phyloP scores from a whole-genome alignment of 2,329 filamentous ascomycete genomes.

The Venturia effusa region DNA sequence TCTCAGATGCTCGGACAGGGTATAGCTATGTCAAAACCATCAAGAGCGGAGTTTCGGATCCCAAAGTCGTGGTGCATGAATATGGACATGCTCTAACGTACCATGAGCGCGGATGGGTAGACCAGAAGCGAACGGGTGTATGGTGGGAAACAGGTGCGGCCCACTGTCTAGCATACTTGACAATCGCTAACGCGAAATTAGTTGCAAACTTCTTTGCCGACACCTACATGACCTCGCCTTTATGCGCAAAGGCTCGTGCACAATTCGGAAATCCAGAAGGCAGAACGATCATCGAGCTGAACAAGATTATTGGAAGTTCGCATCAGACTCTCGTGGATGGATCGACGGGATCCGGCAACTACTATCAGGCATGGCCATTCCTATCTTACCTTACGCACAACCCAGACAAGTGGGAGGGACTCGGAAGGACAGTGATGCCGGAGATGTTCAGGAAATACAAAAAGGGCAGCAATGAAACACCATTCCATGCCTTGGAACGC shows the following conservation, averaged over 20 bases:
- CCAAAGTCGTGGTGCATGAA: conserved; percentile 38
- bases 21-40: conserved; percentile 36
- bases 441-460: conserved; percentile 32
- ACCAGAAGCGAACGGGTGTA: conserved; percentile 35
- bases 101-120: conserved; percentile 24
- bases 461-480: conserved; percentile 37
- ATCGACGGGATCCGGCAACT: conserved; percentile 30
- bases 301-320: conserved; percentile 36
- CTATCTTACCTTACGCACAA: conserved; percentile 39
- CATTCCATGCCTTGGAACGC: conserved; percentile 35
- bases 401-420: conserved; percentile 29
- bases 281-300: conserved; percentile 31
- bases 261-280: conserved; percentile 25
- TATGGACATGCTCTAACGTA: conserved; percentile 41
- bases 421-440: conserved; percentile 16
- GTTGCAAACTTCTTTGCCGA: conserved; percentile 42
- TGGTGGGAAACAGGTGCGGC: conserved; percentile 36
- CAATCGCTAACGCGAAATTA: no score
- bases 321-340: conserved; percentile 40
- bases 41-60: conserved; percentile 26
- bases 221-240: conserved; percentile 34
- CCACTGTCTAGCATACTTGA: no score
- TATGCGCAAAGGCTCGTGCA: conserved; percentile 30
- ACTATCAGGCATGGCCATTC: conserved; percentile 44
- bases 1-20: conserved; percentile 29